These are phyloP conservation scores for Fusarium sambucinum DNA, from an alignment of 2,329 filamentous ascomycete genomes.

Conservation along the genomic window DNA sequence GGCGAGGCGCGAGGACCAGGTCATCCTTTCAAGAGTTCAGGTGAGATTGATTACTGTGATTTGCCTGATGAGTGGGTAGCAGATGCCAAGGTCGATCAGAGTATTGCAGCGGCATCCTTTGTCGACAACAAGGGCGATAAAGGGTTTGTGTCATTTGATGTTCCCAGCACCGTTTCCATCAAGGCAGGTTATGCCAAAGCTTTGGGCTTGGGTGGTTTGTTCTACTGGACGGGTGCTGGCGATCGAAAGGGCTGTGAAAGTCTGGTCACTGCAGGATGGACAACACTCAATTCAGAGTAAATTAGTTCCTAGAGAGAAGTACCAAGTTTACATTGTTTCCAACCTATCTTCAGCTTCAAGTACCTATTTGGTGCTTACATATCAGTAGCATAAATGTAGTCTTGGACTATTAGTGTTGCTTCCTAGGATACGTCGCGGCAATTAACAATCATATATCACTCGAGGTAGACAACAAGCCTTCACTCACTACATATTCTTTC, in stretches of 20 bases:
- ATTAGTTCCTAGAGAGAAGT: background rate
- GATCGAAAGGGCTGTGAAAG: slow-evolving; percentile 67
- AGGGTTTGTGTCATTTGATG: slow-evolving; percentile 74
- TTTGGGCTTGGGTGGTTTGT: slow-evolving; percentile 69
- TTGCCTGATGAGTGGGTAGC: slow-evolving; percentile 65
- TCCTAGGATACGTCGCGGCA: background rate
- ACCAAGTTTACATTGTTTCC: background rate
- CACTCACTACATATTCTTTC: background rate
- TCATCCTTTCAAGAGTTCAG: slow-evolving; percentile 61
- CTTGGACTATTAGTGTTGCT: background rate
- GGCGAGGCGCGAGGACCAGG: slow-evolving; percentile 65
- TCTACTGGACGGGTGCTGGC: slow-evolving; percentile 76
- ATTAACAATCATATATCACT: background rate
- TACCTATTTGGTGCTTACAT: background rate
- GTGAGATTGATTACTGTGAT: slow-evolving; percentile 72
- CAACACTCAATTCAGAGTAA: slow-evolving; percentile 55
- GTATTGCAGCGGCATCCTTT: slow-evolving; percentile 69
- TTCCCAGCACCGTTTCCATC: slow-evolving; percentile 67
- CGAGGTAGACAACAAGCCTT: background rate
- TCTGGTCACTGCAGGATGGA: slow-evolving; percentile 70
- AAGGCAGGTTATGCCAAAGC: slow-evolving; percentile 71
- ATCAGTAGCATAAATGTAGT: too few relatives aligned
- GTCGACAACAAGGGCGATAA: slow-evolving; percentile 55
- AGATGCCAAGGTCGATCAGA: slow-evolving; percentile 60
- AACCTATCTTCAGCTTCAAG: background rate